A percentile compares a stretch with the other conserved stretches of the same genome.
phyloP scores from a whole-genome alignment of 2,329 filamentous ascomycete genomes.

The Ramichloridium luteum region DNA sequence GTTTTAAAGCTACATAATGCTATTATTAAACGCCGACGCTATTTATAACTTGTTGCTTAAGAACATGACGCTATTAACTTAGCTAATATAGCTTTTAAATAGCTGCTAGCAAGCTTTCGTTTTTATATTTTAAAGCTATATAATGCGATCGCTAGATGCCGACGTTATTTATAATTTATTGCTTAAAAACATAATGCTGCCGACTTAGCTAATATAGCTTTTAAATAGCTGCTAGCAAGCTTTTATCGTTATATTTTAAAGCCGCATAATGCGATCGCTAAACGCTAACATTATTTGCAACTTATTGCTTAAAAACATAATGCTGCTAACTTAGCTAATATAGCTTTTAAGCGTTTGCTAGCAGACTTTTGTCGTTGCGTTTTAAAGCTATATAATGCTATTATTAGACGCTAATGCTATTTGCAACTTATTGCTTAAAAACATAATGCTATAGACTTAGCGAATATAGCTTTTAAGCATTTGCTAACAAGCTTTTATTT shows the following conservation, averaged over 20 bases:
- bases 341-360: neutral
- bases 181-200: no score
- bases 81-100: no score
- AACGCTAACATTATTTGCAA: neutral
- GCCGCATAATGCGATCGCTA: neutral
- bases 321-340: neutral
- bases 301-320: neutral
- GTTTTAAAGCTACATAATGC: no score
- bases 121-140: no score
- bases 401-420: neutral
- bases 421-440: neutral
- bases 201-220: neutral
- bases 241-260: neutral
- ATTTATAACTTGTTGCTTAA: no score
- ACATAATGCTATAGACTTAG: neutral
- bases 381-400: neutral
- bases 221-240: neutral
- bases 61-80: no score
- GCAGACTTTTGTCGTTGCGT: neutral
- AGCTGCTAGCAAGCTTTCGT: neutral
- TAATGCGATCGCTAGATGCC: no score
- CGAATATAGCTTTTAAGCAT: neutral
- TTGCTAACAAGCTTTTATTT: no score
- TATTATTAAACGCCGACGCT: no score
- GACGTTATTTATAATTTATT: no score